Conservation (phyloP, 495 filamentous ascomycete species). For the Neurospora sp. region DNA sequence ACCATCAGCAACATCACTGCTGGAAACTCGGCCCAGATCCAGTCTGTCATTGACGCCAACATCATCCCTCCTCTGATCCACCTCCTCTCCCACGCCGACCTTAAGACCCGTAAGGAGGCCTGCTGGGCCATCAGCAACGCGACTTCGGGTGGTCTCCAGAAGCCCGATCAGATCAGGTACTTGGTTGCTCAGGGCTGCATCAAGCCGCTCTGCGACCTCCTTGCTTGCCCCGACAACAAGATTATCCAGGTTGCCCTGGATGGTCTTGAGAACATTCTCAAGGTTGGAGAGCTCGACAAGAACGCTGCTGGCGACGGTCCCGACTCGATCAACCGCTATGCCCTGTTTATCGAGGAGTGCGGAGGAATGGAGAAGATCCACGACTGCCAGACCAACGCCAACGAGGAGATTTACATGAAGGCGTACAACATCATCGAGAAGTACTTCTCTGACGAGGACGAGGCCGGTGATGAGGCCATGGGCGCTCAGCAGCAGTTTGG, state of each 20-base stretch:
- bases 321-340: conserved; percentile 87
- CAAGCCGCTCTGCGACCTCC: conserved; percentile 91
- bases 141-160: conserved; percentile 93
- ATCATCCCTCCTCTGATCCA: conserved; percentile 96
- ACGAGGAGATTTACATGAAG: conserved; percentile 99
- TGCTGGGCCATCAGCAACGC: conserved; percentile 99
- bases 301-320: conserved; percentile 64
- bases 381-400: conserved; percentile 99
- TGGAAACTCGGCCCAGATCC: conserved; percentile 95
- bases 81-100: conserved; percentile 87
- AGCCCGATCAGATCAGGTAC: conserved; percentile 96
- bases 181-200: conserved; percentile 90
- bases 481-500: conserved; percentile 58
- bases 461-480: conserved; percentile 59
- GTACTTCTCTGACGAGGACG: conserved; percentile 99
- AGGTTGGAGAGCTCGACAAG: conserved; percentile 98
- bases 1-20: conserved; percentile 99
- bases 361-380: conserved; percentile 99
- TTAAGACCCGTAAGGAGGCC: conserved; percentile 99
- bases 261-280: conserved; percentile 97
- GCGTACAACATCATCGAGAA: conserved; percentile 99
- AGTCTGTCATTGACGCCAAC: conserved; percentile 91
- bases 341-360: conserved; percentile 96
- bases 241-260: conserved; percentile 99
- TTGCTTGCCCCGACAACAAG: conserved; percentile 98